Evolutionary conservation across 805 yeast species (phyloP), one percentile per base, ranked within the genome.

Genomic region (Yarrowia phangngaensis): DNA sequence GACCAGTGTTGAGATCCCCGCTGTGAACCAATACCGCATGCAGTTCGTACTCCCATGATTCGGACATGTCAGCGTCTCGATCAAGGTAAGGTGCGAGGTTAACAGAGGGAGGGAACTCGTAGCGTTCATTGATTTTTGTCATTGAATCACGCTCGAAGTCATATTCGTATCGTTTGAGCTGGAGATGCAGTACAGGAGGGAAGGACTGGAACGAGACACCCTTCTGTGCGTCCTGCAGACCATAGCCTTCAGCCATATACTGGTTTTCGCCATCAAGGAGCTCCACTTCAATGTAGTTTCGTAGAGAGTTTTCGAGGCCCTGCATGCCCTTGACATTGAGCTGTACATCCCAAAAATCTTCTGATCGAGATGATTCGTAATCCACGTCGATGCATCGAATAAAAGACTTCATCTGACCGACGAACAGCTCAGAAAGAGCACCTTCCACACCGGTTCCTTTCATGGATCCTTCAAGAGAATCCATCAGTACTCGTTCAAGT

Each of bases 301-400:
- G 75, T 65, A 92, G 92, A 0, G 96, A 81, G 47, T 80, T 81
- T 50, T 76, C 70, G 38, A 92, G 72, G 58, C 80, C 79, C 47
- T 70, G 72, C 71, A 88, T 73, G 26, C 88, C 83, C 61, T 86
- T 87, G 17, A 92, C 99, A 60, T 92, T 92, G 53, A 92, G 70
- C 65, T 92, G 98, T 53, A 92, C 84, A 70, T 92, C 98, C 99
- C 99, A 92, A 61, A 84, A 92, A 61, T 92, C 97, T 64, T 92
- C 99, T 3, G 74, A 77, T 53, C 97, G 75, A 3, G 95, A 79
- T 29, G 95, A 83, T 67, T 92, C 97, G 63, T 86, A 92, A 46
- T 89, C 87, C 11, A 92, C 97, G 63, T 90, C 78, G 33, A 90
- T 76, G 67, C 99, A 92, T 64, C 87, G 84, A 59, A 92, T 85